A percentile compares a stretch with the other conserved stretches of the same genome.
These are phyloP conservation scores for Zygosaccharomyces lentus DNA, from an alignment of 805 yeast genomes.

Conservation along the genomic window DNA sequence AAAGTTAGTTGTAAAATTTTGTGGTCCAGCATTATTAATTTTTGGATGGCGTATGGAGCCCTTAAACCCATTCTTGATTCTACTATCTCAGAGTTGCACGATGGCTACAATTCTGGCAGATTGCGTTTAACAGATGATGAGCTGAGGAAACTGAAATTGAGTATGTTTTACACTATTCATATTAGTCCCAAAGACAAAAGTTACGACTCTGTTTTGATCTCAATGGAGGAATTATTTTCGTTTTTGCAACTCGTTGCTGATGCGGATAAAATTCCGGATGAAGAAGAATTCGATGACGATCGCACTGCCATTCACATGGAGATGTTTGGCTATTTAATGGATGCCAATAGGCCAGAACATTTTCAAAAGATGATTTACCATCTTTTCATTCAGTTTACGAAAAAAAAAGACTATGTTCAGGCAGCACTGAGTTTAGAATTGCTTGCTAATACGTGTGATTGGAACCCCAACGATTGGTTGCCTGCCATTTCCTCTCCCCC, in stretches of 20 bases:
- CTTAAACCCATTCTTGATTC: constrained; percentile 20
- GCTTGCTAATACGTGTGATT: constrained; percentile 68
- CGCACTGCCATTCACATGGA: constrained; percentile 74
- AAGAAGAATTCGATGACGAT: constrained; percentile 83
- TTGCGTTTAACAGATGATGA: constrained; percentile 25
- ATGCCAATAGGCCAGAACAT: constrained; percentile 73
- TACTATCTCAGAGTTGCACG: constrained; percentile 27
- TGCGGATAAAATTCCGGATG: constrained; percentile 68
- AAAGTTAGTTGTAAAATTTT: constrained; percentile 58
- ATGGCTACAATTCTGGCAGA: constrained; percentile 25
- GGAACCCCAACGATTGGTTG: constrained; percentile 58
- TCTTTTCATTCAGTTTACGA: constrained; percentile 60
- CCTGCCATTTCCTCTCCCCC: constrained; percentile 60
- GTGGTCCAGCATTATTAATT: constrained; percentile 53
- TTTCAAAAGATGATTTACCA: constrained; percentile 75
- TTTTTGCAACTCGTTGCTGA: constrained; percentile 64
- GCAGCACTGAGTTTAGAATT: constrained; percentile 79
- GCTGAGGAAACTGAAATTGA: constrained; percentile 20
- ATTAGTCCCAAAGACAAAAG: constrained; percentile 58
- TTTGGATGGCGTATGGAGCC: constrained; percentile 18
- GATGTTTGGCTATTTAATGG: constrained; percentile 69
- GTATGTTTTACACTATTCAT: constrained; percentile 20
- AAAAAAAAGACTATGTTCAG: constrained; percentile 63
- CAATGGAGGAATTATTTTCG: constrained; percentile 52
- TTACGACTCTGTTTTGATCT: constrained; percentile 44